Conservation (phyloP, 768 basidiomycete species). For the Boletus pseudopeckii region DNA sequence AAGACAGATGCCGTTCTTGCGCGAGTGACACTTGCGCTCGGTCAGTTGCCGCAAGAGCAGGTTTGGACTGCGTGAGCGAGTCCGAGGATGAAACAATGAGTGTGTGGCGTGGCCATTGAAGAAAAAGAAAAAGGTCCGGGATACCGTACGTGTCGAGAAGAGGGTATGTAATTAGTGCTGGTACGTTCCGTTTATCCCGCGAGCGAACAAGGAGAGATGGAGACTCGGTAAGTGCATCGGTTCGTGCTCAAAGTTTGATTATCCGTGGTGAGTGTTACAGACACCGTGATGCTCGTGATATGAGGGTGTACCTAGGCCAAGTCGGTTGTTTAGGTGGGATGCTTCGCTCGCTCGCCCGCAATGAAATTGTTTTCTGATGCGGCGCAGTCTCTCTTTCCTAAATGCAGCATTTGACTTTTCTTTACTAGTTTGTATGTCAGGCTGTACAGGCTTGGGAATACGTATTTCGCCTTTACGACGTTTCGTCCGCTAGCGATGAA, state of each 20-base stretch:
- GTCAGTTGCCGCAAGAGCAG: no score
- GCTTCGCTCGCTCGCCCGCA: slow-evolving; percentile 13
- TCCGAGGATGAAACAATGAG: no score
- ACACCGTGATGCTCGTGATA: no score
- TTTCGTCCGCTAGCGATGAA: slow-evolving; percentile 23
- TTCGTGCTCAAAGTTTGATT: slow-evolving; percentile 23
- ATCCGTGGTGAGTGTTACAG: slow-evolving; percentile 5
- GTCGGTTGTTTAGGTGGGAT: slow-evolving; percentile 1
- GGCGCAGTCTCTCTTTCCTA: slow-evolving; percentile 24
- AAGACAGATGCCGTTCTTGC: slow-evolving; percentile 8
- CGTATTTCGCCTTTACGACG: slow-evolving; percentile 31
- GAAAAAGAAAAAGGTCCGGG: no score
- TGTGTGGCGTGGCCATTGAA: not conserved
- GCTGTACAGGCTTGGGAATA: slow-evolving; percentile 36
- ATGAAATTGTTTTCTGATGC: slow-evolving; percentile 23
- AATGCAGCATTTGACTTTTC: slow-evolving; percentile 26
- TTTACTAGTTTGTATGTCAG: slow-evolving; percentile 17
- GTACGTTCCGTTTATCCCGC: slow-evolving; percentile 16
- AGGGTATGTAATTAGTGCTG: slow-evolving; percentile 5
- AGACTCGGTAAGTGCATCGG: not conserved
- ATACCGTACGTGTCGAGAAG: slow-evolving; percentile 13
- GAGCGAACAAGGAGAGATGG: slow-evolving; percentile 16
- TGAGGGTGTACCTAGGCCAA: no score
- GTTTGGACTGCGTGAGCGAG: no score
- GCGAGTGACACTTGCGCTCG: no score